Conservation (phyloP, 495 filamentous ascomycete genomes). For the Pyrenula massariospora region DNA sequence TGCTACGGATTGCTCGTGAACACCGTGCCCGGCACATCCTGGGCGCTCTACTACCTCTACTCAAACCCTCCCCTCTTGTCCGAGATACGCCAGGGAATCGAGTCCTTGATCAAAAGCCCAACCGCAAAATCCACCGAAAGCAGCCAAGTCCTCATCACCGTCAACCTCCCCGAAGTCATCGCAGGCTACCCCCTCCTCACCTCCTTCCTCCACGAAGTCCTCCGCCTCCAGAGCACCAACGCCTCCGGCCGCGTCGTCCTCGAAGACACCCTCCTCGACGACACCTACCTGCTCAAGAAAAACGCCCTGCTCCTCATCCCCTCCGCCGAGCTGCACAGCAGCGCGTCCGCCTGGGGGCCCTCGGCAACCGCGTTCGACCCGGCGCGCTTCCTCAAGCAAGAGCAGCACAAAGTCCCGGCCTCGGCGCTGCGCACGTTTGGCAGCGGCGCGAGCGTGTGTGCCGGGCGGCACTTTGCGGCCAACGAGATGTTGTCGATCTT, state of each 20-base stretch:
- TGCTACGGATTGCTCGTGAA: not conserved
- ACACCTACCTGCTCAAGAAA: not conserved
- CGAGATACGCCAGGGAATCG: too few species aligned
- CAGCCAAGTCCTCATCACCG: too few species aligned
- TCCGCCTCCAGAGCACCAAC: not conserved
- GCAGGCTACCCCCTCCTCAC: too few species aligned
- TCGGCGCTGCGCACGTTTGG: not conserved
- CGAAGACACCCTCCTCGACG: not conserved
- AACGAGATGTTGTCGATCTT: not conserved
- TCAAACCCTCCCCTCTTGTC: too few species aligned
- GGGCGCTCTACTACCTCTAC: not conserved
- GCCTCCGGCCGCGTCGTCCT: not conserved
- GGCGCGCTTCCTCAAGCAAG: not conserved
- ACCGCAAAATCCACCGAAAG: too few species aligned
- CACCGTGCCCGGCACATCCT: not conserved
- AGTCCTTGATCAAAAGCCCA: too few species aligned
- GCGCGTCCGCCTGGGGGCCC: not conserved
- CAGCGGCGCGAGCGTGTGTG: not conserved
- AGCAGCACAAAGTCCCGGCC: not conserved
- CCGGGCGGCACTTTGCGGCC: not conserved
- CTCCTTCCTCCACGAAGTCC: not conserved
- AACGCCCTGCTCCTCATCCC: not conserved
- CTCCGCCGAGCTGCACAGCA: not conserved
- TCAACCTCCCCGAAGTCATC: too few species aligned
- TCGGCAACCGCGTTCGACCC: not conserved